Percentiles rank a stretch among this genome's conserved stretches.
Conservation (phyloP, 2,329 filamentous ascomycete species). For the Aspergillus pseudoviridinutans region DNA sequence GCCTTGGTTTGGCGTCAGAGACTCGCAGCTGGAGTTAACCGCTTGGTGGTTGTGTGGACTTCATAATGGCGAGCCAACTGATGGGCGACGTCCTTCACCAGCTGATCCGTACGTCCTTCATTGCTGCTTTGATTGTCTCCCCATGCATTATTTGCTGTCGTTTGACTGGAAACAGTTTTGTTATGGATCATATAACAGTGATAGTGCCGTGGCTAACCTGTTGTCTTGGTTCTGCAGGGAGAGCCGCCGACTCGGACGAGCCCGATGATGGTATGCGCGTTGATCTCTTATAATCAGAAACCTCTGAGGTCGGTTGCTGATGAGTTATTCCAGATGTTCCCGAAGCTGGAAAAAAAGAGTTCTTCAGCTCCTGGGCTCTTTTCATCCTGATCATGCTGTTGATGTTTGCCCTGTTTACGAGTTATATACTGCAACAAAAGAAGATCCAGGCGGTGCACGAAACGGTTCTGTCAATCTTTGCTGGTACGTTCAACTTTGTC, state of each 20-base stretch:
- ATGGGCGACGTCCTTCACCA: conserved; percentile 33
- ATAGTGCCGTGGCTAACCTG: conserved; percentile 16
- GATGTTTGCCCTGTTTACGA: conserved; percentile 91
- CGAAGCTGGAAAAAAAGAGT: conserved; percentile 86
- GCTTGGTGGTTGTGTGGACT: conserved; percentile 23
- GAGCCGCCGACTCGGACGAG: conserved; percentile 34
- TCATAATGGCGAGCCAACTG: conserved; percentile 34
- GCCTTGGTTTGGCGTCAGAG: conserved; percentile 25
- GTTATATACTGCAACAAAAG: conserved; percentile 92
- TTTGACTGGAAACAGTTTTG: not conserved
- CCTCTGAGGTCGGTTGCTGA: conserved; percentile 18
- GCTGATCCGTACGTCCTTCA: conserved; percentile 32
- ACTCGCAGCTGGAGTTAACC: conserved; percentile 33
- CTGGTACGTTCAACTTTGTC: conserved; percentile 53
- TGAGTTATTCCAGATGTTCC: conserved; percentile 51
- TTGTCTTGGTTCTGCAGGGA: conserved; percentile 21
- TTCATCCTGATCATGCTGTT: conserved; percentile 95
- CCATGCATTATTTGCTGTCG: not conserved
- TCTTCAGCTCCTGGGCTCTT: conserved; percentile 92
- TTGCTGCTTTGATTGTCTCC: not conserved
- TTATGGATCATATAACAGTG: not conserved
- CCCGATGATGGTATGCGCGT: conserved; percentile 36
- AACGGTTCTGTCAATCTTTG: conserved; percentile 97
- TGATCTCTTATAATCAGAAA: conserved; percentile 6
- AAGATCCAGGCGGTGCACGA: conserved; percentile 98